These are phyloP conservation scores for Diaporthe caulivora DNA, from an alignment of 2,329 filamentous ascomycete genomes.

Conservation along the genomic window DNA sequence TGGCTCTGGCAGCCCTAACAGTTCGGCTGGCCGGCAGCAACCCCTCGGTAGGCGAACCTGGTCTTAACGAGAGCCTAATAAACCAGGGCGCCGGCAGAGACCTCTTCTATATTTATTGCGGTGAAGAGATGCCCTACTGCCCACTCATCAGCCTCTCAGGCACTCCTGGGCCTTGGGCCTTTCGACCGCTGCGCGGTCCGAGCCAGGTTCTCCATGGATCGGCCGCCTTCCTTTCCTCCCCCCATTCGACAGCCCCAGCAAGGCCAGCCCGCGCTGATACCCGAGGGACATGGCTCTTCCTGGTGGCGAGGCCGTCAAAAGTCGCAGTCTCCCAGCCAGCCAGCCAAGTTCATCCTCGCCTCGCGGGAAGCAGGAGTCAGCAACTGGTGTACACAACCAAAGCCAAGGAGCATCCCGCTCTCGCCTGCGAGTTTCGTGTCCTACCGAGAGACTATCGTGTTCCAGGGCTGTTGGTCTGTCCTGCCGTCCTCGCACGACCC, in stretches of 20 bases:
- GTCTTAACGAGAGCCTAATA: slow-evolving; percentile 26
- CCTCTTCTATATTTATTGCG: slow-evolving; percentile 31
- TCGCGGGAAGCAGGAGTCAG: neutral
- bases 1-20: slow-evolving; percentile 30
- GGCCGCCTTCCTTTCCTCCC: neutral
- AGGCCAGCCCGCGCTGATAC: slow-evolving; percentile 28
- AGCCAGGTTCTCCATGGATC: slow-evolving; percentile 20
- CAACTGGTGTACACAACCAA: neutral
- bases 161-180: slow-evolving; percentile 3
- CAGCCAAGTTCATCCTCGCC: neutral
- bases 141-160: no score
- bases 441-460: neutral
- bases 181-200: slow-evolving; percentile 9
- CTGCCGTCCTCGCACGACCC: neutral
- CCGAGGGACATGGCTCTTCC: slow-evolving; percentile 37
- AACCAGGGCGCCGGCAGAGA: slow-evolving; percentile 13
- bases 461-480: slow-evolving; percentile 8
- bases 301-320: slow-evolving; percentile 24
- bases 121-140: slow-evolving; percentile 10
- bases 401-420: neutral
- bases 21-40: slow-evolving; percentile 30
- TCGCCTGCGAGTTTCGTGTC: neutral
- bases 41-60: slow-evolving; percentile 33
- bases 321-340: neutral
- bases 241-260: slow-evolving; percentile 15